Conservation (phyloP, 805 yeast species). For the Candida corydali region DNA sequence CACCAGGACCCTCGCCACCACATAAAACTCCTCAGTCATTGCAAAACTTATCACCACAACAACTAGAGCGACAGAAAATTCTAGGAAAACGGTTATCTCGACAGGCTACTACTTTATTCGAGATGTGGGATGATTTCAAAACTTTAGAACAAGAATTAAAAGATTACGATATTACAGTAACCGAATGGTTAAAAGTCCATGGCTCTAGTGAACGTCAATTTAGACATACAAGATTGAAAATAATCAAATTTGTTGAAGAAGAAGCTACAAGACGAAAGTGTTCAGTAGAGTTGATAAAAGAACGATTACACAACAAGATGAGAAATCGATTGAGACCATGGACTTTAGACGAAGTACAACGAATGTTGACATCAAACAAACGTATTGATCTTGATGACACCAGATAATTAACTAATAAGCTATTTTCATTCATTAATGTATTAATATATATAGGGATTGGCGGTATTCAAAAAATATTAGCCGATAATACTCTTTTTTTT, state of each 20-base stretch:
- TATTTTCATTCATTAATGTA: no score
- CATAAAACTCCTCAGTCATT: background rate
- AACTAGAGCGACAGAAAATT: slow-evolving; percentile 16
- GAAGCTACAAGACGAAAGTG: slow-evolving; percentile 19
- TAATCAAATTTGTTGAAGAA: slow-evolving; percentile 25
- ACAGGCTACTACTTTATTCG: slow-evolving; percentile 24
- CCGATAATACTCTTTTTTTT: no score
- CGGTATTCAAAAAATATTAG: no score
- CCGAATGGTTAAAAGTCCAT: slow-evolving; percentile 29
- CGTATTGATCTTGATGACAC: slow-evolving; percentile 19
- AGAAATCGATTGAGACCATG: slow-evolving; percentile 24
- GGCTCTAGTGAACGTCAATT: slow-evolving; percentile 27
- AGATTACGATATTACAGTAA: slow-evolving; percentile 19
- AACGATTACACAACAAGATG: slow-evolving; percentile 25
- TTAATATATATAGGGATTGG: background rate
- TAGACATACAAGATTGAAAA: slow-evolving; percentile 24
- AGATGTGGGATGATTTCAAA: slow-evolving; percentile 34
- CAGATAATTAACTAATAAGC: slow-evolving; percentile 1
- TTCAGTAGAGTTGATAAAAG: slow-evolving; percentile 20
- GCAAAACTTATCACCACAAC: slow-evolving; percentile 10
- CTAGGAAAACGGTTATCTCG: slow-evolving; percentile 21
- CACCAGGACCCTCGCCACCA: slow-evolving; percentile 1
- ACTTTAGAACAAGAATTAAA: slow-evolving; percentile 20
- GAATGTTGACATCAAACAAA: slow-evolving; percentile 26
- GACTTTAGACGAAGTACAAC: slow-evolving; percentile 30